Evolutionary conservation across 805 yeast species (phyloP), one percentile per base, ranked within the genome.

Genomic region (Lachancea sp.): DNA sequence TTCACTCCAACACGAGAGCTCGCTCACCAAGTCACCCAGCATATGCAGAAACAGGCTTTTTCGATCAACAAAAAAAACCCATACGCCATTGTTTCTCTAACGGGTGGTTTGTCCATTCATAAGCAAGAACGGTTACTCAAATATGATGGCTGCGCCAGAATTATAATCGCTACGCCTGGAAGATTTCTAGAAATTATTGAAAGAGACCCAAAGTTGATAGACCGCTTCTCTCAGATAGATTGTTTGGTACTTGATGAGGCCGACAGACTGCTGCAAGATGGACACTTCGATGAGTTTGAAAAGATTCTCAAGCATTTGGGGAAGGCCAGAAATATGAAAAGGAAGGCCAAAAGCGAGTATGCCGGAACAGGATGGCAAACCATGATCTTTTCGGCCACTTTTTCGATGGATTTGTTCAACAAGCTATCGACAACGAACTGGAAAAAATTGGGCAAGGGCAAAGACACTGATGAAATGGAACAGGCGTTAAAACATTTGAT

Each of bases 1-100:
- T 85, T 93, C 58, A 84, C 96, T 0, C 99, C 99, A 27, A 93
- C 99, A 0, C 77, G 99, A 72, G 99, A 93, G 63, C 74, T 93
- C 56, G 98, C 96, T 0, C 91, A 85, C 52, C 99, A 93, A 67
- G 96, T 93, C 41, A 79, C 81, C 34, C 79, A 82, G 49, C 98
- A 93, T 67, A 62, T 93, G 51, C 75, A 78, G 53, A 64, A 63
- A 26, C 55, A 84, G 10, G 71, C 57, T 8, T 55, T 55, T 26
- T 39, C 51, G 45, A 34, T 63, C 48, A 30, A 65, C 82, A 45
- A 74, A 69, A 50, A 75, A 55, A 54, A 74, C 76, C 52, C 83
- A 79, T 15, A 70, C 74, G 46, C 88, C 0, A 77, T 91, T 41
- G 74, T 88, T 10, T 75, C 90, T 36, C 69, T 93, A 34, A 93